A percentile compares a stretch with the other conserved stretches of the same genome.
Conservation (phyloP, 2,329 filamentous ascomycete species). For the Knoxdaviesia proteae region DNA sequence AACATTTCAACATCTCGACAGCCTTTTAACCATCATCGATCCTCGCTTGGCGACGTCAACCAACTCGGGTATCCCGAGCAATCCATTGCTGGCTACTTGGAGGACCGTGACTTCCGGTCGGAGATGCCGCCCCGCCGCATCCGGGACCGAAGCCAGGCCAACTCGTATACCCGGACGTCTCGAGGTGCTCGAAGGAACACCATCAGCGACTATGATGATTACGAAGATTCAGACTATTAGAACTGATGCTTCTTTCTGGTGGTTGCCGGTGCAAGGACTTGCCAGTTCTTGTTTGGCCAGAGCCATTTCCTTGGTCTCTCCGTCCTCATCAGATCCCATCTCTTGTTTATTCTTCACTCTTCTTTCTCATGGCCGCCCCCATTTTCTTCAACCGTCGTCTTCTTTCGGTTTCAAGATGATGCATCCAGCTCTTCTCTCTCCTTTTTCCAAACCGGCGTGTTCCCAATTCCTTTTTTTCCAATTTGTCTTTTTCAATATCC, state of each 20-base stretch:
- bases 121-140: conserved; percentile 23
- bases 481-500: neutral
- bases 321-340: too few relatives aligned
- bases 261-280: neutral
- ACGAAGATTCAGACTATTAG: neutral
- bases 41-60: too few relatives aligned
- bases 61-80: too few relatives aligned
- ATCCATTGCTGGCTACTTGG: conserved; percentile 14
- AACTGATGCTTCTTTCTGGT: neutral
- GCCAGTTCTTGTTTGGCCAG: too few relatives aligned
- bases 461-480: neutral
- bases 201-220: conserved; percentile 2
- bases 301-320: too few relatives aligned
- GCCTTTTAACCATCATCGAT: too few relatives aligned
- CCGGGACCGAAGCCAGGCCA: conserved; percentile 28
- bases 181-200: conserved; percentile 7
- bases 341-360: neutral
- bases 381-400: too few relatives aligned
- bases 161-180: conserved; percentile 17
- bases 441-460: neutral
- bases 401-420: neutral
- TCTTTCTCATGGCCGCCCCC: neutral
- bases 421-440: neutral
- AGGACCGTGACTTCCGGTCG: conserved; percentile 23
- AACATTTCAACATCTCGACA: conserved; percentile 20